phyloP scores from a whole-genome alignment of 2,329 filamentous ascomycete species.

The Cyclaneusma minus region DNA sequence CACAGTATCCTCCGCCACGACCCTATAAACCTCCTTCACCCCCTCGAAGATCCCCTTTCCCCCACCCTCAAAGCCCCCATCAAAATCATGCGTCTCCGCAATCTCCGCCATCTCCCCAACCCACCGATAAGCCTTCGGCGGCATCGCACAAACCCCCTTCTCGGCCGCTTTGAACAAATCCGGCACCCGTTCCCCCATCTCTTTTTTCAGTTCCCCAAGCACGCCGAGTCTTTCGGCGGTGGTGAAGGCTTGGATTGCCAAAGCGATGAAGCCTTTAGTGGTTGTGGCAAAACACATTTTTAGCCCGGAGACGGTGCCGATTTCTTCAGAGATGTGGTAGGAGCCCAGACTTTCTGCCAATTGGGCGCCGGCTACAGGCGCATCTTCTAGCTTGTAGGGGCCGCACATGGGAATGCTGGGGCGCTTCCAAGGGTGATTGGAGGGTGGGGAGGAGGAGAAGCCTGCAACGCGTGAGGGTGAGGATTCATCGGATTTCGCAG shows the following conservation, averaged over 20 bases:
- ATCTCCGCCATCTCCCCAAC: conserved; percentile 68
- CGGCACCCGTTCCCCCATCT: conserved; percentile 36
- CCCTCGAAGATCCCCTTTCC: conserved; percentile 35
- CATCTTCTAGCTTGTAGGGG: conserved; percentile 23
- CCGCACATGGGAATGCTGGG: conserved; percentile 32
- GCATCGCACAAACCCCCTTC: conserved; percentile 39
- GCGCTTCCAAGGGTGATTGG: conserved; percentile 7
- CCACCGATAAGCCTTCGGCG: conserved; percentile 66
- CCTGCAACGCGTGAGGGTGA: no score
- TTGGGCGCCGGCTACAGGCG: conserved; percentile 24
- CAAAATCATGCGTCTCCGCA: conserved; percentile 44
- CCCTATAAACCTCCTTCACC: conserved; percentile 44
- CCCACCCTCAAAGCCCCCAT: conserved; percentile 40
- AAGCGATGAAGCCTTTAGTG: conserved; percentile 49
- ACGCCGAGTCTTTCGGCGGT: conserved; percentile 51
- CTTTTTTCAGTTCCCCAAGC: conserved; percentile 36
- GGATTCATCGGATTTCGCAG: no score
- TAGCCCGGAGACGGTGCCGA: conserved; percentile 41
- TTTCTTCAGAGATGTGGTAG: conserved; percentile 28
- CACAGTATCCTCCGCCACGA: conserved; percentile 44
- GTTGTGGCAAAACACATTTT: conserved; percentile 52
- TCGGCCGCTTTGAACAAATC: conserved; percentile 28
- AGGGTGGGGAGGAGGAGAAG: no score
- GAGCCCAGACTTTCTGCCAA: conserved; percentile 30
- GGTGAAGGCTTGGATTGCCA: conserved; percentile 56